Evolutionary conservation across 1,139 yeast genomes (phyloP), one percentile per base, ranked within the genome.

Genomic region (Yamadazyma atlantica): DNA sequence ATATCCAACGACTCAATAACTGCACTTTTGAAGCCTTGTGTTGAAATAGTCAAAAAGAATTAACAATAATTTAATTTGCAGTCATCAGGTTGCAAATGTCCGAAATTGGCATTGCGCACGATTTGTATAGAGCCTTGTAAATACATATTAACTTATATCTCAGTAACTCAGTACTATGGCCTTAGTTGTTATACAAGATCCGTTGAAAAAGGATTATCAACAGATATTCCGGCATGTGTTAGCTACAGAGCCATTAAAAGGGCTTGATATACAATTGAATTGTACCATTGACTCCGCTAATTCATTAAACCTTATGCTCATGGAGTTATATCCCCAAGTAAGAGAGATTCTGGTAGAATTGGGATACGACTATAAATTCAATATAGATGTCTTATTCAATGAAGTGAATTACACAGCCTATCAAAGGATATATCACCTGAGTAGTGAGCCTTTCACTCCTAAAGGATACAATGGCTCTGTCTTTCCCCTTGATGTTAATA

Each of bases 311-410:
- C 24, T 27, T 1, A 44, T 60, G 2, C 55, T 70, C 36, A 56
- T 58, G 38, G 38, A 45, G 4, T 45, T 64, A 13, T 71, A 69
- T 40, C 47, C 54, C 10, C 39, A 44, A 12, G 40, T 57, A 5
- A 49, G 76, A 40, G 33, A 45, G 3, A 23, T 49, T 2, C 55
- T 62, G 15, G 38, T 48, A 2, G 32, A 37, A 3, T 37, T 39
- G 7, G 64, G 64, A 3, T 51, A 51, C 39, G 58, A 53, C 36
- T 57, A 60, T 44, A 47, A 44, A 2, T 62, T 68, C 38, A 55
- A 52, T n/a, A 63, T 67, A 31, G 59, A 65, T 40, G 54, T 69
- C 0, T 43, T 64, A 17, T 65, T 64, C 49, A 61, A 66, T 37
- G 26, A 17, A 8, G 31, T 34, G 4, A 21, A 25, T n/a, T 24